Evolutionary conservation across 495 filamentous ascomycete species (phyloP).

Genomic region (Daldinia vernicosa): DNA sequence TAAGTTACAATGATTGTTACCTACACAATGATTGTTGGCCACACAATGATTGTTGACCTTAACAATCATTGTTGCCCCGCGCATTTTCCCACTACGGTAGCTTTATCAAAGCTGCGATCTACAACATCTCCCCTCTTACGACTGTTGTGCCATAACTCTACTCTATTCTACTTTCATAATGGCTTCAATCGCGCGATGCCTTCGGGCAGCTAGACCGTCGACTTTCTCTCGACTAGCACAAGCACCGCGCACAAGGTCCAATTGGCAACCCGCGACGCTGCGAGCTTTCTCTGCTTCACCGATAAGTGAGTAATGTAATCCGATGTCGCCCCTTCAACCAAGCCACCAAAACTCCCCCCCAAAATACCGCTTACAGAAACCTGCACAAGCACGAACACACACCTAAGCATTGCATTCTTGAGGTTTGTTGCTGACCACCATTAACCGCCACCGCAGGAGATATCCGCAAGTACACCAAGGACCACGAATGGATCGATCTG

Average conservation of each 20-base stretch:
- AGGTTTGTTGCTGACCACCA: slow-evolving; percentile 18
- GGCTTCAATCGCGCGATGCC: slow-evolving; percentile 61
- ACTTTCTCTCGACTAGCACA: slow-evolving; percentile 50
- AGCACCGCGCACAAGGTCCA: slow-evolving; percentile 44
- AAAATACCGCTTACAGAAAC: background rate
- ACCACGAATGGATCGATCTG: slow-evolving; percentile 98
- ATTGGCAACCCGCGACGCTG: slow-evolving; percentile 42
- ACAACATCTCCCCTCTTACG: background rate
- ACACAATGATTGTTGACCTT: too few species aligned
- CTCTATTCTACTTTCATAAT: slow-evolving; percentile 38
- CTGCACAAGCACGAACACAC: background rate
- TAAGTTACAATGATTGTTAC: too few species aligned
- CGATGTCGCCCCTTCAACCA: slow-evolving; percentile 41
- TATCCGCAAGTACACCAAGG: slow-evolving; percentile 91
- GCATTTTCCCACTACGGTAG: too few species aligned
- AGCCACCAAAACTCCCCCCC: background rate
- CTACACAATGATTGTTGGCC: too few species aligned
- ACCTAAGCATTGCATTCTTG: background rate
- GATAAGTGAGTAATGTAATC: slow-evolving; percentile 53
- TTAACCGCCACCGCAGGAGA: slow-evolving; percentile 48
- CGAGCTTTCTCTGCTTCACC: slow-evolving; percentile 57
- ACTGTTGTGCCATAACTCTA: background rate
- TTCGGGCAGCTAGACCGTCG: slow-evolving; percentile 55
- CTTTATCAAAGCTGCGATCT: slow-evolving; percentile 23
- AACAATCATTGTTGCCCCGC: too few species aligned